These are phyloP conservation scores for Hippophae tibetana DNA, from an alignment of 306 rosid genomes.

Conservation along the genomic window DNA sequence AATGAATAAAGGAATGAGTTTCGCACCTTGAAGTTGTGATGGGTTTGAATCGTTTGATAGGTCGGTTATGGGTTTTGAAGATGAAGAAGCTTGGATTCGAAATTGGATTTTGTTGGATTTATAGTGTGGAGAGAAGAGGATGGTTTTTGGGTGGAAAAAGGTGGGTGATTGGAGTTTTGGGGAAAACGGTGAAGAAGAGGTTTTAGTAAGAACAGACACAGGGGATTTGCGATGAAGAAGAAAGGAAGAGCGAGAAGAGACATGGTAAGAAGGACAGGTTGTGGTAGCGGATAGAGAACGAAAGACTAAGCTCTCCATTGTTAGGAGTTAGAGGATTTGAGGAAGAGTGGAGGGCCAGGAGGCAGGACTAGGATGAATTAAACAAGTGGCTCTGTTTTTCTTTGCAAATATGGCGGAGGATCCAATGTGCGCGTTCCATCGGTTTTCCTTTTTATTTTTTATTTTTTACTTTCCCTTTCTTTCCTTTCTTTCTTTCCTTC, in stretches of 20 bases:
- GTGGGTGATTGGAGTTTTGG: constrained; percentile 32
- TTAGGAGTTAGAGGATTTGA: background rate
- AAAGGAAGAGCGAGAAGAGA: constrained; percentile 13
- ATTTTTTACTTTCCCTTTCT: too few species aligned
- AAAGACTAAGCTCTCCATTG: constrained; percentile 28
- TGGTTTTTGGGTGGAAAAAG: constrained; percentile 24
- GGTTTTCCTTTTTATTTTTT: too few species aligned
- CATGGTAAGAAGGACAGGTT: constrained; percentile 33
- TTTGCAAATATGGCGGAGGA: too few species aligned
- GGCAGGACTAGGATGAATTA: background rate
- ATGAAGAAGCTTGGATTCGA: constrained; percentile 35
- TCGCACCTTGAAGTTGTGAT: constrained; percentile 41
- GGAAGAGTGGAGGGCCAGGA: too few species aligned
- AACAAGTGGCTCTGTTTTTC: background rate
- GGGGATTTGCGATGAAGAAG: constrained; percentile 23
- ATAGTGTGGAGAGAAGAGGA: constrained; percentile 19
- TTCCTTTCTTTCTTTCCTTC: too few species aligned
- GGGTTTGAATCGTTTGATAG: constrained; percentile 1
- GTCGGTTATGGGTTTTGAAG: constrained; percentile 2
- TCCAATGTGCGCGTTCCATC: too few species aligned
- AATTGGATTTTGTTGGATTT: constrained; percentile 24
- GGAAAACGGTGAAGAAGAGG: constrained; percentile 5
- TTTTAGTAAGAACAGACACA: constrained; percentile 9
- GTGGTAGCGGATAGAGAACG: constrained; percentile 21
- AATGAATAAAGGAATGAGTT: constrained; percentile 47